Evolutionary conservation across 345 rosid species (phyloP).

Genomic region (Lenwebbia sp.): DNA sequence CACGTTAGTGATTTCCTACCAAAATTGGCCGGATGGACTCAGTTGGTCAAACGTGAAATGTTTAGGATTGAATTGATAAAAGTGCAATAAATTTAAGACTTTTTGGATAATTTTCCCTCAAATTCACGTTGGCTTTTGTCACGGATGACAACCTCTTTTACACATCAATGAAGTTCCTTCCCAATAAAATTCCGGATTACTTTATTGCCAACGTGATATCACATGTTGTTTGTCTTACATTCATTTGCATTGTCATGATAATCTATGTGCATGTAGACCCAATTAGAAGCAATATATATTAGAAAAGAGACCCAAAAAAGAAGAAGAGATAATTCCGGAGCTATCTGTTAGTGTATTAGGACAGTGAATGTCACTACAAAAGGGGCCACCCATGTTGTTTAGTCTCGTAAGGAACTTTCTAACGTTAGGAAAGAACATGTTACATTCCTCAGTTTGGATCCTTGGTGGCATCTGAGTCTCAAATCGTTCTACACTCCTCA

Average conservation of each 20-base stretch:
- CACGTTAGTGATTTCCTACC: too few species aligned
- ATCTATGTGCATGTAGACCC: background rate
- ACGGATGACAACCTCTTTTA: background rate
- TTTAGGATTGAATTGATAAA: too few species aligned
- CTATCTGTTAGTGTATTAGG: background rate
- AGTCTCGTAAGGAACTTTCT: background rate
- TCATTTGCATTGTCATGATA: background rate
- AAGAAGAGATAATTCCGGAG: background rate
- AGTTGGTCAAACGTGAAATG: too few species aligned
- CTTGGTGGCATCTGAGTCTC: background rate
- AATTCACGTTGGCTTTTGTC: background rate
- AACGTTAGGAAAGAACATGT: background rate
- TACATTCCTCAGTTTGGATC: background rate
- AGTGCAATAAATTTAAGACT: too few species aligned
- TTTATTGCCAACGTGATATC: background rate
- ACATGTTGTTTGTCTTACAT: background rate
- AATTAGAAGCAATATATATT: background rate
- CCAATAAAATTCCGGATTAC: background rate
- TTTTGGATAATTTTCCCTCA: too few species aligned
- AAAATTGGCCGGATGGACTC: too few species aligned
- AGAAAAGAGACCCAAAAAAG: background rate
- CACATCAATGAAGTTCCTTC: background rate
- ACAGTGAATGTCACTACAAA: background rate
- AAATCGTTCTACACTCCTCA: background rate
- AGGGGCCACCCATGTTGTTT: background rate